Conservation (phyloP, 1,284 basidiomycete species). For the Ustilago xerochloae region DNA sequence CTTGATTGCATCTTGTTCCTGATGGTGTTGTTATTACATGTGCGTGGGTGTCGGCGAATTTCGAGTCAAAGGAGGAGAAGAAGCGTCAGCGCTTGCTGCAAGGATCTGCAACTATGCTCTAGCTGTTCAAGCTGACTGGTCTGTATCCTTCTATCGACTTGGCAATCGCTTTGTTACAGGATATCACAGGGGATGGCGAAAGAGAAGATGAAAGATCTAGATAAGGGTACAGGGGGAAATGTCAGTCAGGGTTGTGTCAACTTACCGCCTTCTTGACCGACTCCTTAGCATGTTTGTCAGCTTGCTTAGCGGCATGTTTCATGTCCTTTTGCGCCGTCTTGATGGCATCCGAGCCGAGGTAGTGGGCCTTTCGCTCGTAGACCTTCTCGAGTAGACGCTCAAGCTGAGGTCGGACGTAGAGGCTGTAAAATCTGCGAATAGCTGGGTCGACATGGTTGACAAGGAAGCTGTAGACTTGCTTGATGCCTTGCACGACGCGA, state of each 20-base stretch:
- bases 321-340: constrained; percentile 41
- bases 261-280: constrained; percentile 50
- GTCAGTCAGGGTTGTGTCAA: constrained; percentile 13
- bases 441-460: constrained; percentile 57
- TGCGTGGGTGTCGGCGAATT: not conserved
- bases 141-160: not conserved
- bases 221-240: not conserved
- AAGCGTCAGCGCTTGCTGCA: constrained; percentile 9
- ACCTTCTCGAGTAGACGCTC: constrained; percentile 53
- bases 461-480: constrained; percentile 51
- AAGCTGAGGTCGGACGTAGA: constrained; percentile 59
- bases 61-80: not conserved
- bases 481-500: constrained; percentile 39
- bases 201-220: not conserved
- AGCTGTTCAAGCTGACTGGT: no score
- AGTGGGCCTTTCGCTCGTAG: constrained; percentile 56
- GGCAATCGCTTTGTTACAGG: not conserved
- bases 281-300: constrained; percentile 39
- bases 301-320: constrained; percentile 31
- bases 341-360: constrained; percentile 48
- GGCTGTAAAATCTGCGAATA: constrained; percentile 49
- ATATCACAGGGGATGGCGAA: not conserved
- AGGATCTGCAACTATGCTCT: not conserved
- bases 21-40: constrained; percentile 6
- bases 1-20: constrained; percentile 47